Evolutionary conservation across 352 stramenopile genomes (phyloP).

Genomic region (Elongisporangium anandrum): DNA sequence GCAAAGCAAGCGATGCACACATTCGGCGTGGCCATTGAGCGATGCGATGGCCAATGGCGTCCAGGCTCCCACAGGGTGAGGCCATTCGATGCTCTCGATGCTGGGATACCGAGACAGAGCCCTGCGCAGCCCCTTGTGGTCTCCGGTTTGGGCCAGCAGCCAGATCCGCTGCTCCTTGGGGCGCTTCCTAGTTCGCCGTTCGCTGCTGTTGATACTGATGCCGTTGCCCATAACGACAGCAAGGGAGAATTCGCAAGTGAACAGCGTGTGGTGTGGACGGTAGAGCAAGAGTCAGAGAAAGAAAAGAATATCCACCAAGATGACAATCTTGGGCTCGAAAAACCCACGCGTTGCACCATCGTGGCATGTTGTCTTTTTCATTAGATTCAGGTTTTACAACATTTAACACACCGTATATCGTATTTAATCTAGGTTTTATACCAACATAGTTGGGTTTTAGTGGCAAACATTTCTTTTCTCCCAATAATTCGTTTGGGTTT

Average conservation of each 20-base stretch:
- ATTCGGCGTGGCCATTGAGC: slow-evolving; percentile 53
- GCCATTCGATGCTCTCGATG: slow-evolving; percentile 61
- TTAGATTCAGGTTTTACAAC: neutral
- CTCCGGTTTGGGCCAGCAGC: slow-evolving; percentile 68
- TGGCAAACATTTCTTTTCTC: neutral
- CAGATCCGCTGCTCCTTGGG: slow-evolving; percentile 74
- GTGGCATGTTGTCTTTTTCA: neutral
- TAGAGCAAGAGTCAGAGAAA: neutral
- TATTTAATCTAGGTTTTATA: neutral
- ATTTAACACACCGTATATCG: neutral
- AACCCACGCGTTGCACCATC: neutral
- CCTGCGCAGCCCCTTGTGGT: slow-evolving; percentile 41
- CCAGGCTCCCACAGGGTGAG: slow-evolving; percentile 50
- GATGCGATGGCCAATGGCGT: slow-evolving; percentile 68
- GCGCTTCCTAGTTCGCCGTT: slow-evolving; percentile 59
- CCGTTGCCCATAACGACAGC: slow-evolving; percentile 51
- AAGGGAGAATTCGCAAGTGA: neutral
- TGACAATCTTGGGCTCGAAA: neutral
- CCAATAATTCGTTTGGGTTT: neutral
- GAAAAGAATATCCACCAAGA: neutral
- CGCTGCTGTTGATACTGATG: neutral
- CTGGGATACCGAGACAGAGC: slow-evolving; percentile 42
- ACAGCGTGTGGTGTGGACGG: neutral
- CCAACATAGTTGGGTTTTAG: neutral
- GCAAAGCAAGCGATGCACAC: slow-evolving; percentile 20